Percentiles rank a stretch among this genome's conserved stretches.
phyloP scores from a whole-genome alignment of 2,329 filamentous ascomycete species.

The Penicillium sp. region DNA sequence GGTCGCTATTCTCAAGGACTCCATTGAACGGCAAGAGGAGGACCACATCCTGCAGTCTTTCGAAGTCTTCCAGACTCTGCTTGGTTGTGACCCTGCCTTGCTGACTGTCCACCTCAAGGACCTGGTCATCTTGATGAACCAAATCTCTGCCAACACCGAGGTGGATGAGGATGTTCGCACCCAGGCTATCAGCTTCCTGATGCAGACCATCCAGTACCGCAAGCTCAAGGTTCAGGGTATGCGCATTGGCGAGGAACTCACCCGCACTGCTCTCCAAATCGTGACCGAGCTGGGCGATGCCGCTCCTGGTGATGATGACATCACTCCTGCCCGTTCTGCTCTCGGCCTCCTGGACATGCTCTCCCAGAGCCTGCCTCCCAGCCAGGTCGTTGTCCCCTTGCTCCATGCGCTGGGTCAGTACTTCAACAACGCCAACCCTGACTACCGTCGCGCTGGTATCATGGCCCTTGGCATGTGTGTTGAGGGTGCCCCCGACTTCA shows the following conservation, averaged over 20 bases:
- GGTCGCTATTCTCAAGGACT: conserved; percentile 83
- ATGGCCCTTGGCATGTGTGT: conserved; percentile 90
- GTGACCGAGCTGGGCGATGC: conserved; percentile 77
- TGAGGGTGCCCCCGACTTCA: conserved; percentile 95
- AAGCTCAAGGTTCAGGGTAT: conserved; percentile 94
- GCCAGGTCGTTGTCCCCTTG: conserved; percentile 89
- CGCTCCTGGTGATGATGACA: conserved; percentile 72
- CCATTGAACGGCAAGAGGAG: conserved; percentile 76
- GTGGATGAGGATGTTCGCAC: conserved; percentile 81
- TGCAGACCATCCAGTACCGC: conserved; percentile 86
- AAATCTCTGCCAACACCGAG: conserved; percentile 72
- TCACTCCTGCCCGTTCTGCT: conserved; percentile 79
- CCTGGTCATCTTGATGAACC: conserved; percentile 89
- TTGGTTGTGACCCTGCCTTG: conserved; percentile 83
- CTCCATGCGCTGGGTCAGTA: conserved; percentile 82
- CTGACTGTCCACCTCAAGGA: conserved; percentile 84
- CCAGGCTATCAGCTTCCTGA: conserved; percentile 89
- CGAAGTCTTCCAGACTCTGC: conserved; percentile 93
- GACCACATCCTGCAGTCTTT: conserved; percentile 87
- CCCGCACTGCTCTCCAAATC: conserved; percentile 82
- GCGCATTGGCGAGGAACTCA: conserved; percentile 81
- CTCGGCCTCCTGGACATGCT: conserved; percentile 86
- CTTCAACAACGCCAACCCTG: conserved; percentile 69
- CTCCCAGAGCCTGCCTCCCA: conserved; percentile 81
- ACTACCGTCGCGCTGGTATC: conserved; percentile 85